phyloP scores from a whole-genome alignment of 192 early-diverging fungal species.

The Linnemannia hyalina region DNA sequence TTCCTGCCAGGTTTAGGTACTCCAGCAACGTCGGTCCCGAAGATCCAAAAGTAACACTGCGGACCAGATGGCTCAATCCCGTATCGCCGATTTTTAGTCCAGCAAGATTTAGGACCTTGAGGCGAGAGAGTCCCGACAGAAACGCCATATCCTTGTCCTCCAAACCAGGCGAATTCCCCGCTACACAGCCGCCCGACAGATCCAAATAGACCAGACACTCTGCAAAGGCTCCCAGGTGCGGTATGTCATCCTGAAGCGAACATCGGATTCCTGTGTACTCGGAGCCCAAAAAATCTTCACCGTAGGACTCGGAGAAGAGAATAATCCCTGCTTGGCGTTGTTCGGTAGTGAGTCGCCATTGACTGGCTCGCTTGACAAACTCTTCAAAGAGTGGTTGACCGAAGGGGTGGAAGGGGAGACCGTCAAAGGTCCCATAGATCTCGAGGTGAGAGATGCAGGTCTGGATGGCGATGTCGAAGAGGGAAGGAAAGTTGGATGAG shows the following conservation, averaged over 20 bases:
- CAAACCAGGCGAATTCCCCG: neutral
- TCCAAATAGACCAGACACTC: slow-evolving; percentile 52
- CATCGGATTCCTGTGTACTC: slow-evolving; percentile 43
- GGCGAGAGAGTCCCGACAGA: slow-evolving; percentile 23
- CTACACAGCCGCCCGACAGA: slow-evolving; percentile 21
- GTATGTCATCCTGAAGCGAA: slow-evolving; percentile 25
- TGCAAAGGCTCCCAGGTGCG: slow-evolving; percentile 23
- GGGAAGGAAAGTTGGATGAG: slow-evolving; percentile 20
- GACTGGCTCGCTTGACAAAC: slow-evolving; percentile 14
- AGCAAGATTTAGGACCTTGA: slow-evolving; percentile 28
- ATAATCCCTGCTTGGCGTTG: slow-evolving; percentile 39
- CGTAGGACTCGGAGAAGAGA: slow-evolving; percentile 44
- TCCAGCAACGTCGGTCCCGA: slow-evolving; percentile 27
- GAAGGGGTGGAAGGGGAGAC: slow-evolving; percentile 35
- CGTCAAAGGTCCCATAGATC: slow-evolving; percentile 39
- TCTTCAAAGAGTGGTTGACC: slow-evolving; percentile 34
- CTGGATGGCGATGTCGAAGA: slow-evolving; percentile 34
- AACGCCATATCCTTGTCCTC: slow-evolving; percentile 37
- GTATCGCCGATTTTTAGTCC: slow-evolving; percentile 36
- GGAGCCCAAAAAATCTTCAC: slow-evolving; percentile 23
- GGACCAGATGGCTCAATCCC: slow-evolving; percentile 41
- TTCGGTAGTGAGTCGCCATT: slow-evolving; percentile 41
- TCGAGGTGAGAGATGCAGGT: slow-evolving; percentile 44
- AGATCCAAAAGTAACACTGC: slow-evolving; percentile 43
- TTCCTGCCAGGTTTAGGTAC: slow-evolving; percentile 34